Evolutionary conservation across 2,329 filamentous ascomycete genomes (phyloP).

Genomic region (Paraconiothyrium brasiliense): DNA sequence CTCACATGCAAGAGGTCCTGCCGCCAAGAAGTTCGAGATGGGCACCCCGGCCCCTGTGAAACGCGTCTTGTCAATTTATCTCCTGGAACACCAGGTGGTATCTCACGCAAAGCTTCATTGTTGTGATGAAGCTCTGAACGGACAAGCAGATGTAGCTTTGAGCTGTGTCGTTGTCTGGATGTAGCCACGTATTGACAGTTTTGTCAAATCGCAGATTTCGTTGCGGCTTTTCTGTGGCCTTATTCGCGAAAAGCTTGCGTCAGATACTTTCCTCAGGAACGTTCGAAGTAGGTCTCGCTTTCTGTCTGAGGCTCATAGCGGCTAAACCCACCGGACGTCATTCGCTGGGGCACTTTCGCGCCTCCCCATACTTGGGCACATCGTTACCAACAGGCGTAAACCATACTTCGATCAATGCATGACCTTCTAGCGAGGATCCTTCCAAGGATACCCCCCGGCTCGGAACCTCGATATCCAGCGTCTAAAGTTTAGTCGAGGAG

Average conservation of each 20-base stretch:
- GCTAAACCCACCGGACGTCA: slow-evolving; percentile 15
- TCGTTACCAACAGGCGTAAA: slow-evolving; percentile 2
- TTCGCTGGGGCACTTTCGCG: slow-evolving; percentile 13
- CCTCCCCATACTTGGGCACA: neutral
- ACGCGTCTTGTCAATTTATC: slow-evolving; percentile 15
- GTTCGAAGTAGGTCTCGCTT: slow-evolving; percentile 25
- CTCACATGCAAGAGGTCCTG: too few relatives aligned
- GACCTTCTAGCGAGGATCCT: neutral
- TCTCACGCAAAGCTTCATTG: neutral
- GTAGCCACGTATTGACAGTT: neutral
- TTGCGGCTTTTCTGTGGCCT: too few relatives aligned
- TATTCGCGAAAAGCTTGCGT: neutral
- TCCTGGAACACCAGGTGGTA: neutral
- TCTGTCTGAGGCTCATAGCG: slow-evolving; percentile 15
- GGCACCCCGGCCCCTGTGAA: neutral
- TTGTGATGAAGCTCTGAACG: slow-evolving; percentile 1
- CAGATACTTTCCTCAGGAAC: slow-evolving; percentile 18
- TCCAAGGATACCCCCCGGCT: slow-evolving; percentile 1
- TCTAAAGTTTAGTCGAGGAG: slow-evolving; percentile 9
- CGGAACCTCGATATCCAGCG: slow-evolving; percentile 18
- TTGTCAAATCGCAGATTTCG: neutral
- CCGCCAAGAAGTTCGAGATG: too few relatives aligned
- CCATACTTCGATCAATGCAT: slow-evolving; percentile 4
- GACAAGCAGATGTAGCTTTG: neutral
- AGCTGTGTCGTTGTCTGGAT: neutral